Conservation (phyloP, 169 alveolate species). For the Babesia sp. region DNA sequence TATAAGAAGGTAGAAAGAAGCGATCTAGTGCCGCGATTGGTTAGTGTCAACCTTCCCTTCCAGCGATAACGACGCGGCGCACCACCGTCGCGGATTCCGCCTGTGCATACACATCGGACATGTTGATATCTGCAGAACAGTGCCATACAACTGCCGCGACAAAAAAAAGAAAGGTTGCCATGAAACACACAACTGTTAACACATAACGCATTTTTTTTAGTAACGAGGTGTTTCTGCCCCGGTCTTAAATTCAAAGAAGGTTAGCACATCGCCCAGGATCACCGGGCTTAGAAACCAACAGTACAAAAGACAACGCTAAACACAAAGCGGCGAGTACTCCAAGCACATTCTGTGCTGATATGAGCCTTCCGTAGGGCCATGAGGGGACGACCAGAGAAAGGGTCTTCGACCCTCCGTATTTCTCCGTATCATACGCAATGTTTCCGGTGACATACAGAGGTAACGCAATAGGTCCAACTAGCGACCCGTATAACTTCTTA, state of each 20-base stretch:
- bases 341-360: slow-evolving; percentile 19
- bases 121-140: slow-evolving; percentile 17
- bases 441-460: slow-evolving; percentile 72
- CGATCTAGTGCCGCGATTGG: not conserved
- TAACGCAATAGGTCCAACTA: slow-evolving; percentile 66
- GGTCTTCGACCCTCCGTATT: slow-evolving; percentile 75
- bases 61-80: not conserved
- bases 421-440: slow-evolving; percentile 67
- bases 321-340: slow-evolving; percentile 20
- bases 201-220: not conserved
- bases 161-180: not conserved
- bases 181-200: not conserved
- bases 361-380: slow-evolving; percentile 50
- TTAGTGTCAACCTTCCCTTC: not conserved
- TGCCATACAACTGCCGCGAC: no score
- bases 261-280: slow-evolving; percentile 17
- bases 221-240: not conserved
- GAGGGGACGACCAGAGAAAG: slow-evolving; percentile 57
- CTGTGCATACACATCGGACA: slow-evolving; percentile 24
- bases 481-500: slow-evolving; percentile 77
- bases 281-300: slow-evolving; percentile 43
- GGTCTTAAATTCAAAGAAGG: slow-evolving; percentile 16
- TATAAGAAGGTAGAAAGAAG: not conserved
- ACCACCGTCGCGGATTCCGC: slow-evolving; percentile 13
- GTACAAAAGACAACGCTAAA: slow-evolving; percentile 6